Base-by-base conservation (phyloP, 2,329 filamentous ascomycete species). In the Fusarium goolgardi region DNA sequence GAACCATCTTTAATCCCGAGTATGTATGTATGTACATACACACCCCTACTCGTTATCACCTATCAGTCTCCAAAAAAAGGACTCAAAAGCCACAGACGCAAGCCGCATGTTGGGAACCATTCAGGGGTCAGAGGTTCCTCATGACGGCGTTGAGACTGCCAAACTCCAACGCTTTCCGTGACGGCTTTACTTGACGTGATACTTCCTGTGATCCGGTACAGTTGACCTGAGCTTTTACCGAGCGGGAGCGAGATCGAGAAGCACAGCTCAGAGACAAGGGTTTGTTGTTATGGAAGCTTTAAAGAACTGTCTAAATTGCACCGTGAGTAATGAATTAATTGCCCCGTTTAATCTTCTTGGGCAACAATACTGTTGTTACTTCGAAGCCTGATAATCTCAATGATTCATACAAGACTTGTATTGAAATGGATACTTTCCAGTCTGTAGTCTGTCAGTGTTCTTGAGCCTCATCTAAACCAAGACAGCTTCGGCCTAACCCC, bases 41-140 rank as follows among this genome's bases (percentile, higher is more conserved):
- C 55, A n/a, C 56, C 62, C 63, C 44, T 62, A 34, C 27, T 40
- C 23, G 6, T 35, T 23, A 25, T 35, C 54, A 49, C 16, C 41
- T 64, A 59, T 51, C 47, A 54, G 16, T 59, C 53, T 65, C 57
- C 58, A 59, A 59, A 56, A 56, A 7, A 49, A 31, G 43, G 25
- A 40, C n/a, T 16, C 37, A 55, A 68, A 69, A 69, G 66, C 66
- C 66, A 69, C 66, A 69, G 45, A 41, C 35, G 63, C 50, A 55
- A 69, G 57, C 59, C 63, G 53, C 62, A 57, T 72, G 71, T 73
- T 73, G 71, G 62, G 71, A 66, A 52, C 64, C 67, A 70, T 57
- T 70, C 61, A 70, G 61, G 65, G 61, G 54, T 57, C 16, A 55
- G 45, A 34, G 45, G 43, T 54, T 35, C 6, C n/a, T 29, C 21